phyloP scores from a whole-genome alignment of 2,329 filamentous ascomycete genomes.

The Fusarium dimerum region DNA sequence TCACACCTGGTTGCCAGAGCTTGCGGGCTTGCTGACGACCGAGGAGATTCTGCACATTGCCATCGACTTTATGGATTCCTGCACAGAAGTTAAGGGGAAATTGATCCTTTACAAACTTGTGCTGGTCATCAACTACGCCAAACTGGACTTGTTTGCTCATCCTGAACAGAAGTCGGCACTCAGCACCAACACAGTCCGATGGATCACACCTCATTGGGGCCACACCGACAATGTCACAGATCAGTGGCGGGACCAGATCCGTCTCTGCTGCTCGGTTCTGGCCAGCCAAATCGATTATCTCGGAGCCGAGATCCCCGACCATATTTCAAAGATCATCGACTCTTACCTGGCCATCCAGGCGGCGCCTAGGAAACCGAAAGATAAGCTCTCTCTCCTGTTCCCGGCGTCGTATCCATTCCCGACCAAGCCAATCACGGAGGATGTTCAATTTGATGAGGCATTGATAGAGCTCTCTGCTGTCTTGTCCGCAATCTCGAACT shows the following conservation, averaged over 20 bases:
- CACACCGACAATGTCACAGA: slow-evolving; percentile 70
- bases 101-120: slow-evolving; percentile 89
- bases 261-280: slow-evolving; percentile 89
- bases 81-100: slow-evolving; percentile 83
- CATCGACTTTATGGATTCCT: slow-evolving; percentile 92
- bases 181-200: slow-evolving; percentile 79
- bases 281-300: slow-evolving; percentile 81
- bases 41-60: slow-evolving; percentile 90
- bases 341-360: slow-evolving; percentile 80
- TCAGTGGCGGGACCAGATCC: slow-evolving; percentile 90
- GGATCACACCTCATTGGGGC: slow-evolving; percentile 95
- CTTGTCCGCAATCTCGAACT: slow-evolving; percentile 77
- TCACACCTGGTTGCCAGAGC: slow-evolving; percentile 94
- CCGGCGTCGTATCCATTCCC: slow-evolving; percentile 90
- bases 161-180: slow-evolving; percentile 73
- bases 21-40: slow-evolving; percentile 71
- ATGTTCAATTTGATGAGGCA: slow-evolving; percentile 74
- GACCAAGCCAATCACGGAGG: slow-evolving; percentile 64
- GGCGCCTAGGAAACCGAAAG: slow-evolving; percentile 53
- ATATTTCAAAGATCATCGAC: slow-evolving; percentile 86
- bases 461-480: slow-evolving; percentile 87
- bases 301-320: slow-evolving; percentile 79
- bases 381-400: slow-evolving; percentile 82
- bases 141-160: slow-evolving; percentile 77
- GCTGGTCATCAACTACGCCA: slow-evolving; percentile 88